Evolutionary conservation across 2,329 filamentous ascomycete genomes (phyloP), one percentile per base, ranked within the genome.

Genomic region (Curvularia lunata): DNA sequence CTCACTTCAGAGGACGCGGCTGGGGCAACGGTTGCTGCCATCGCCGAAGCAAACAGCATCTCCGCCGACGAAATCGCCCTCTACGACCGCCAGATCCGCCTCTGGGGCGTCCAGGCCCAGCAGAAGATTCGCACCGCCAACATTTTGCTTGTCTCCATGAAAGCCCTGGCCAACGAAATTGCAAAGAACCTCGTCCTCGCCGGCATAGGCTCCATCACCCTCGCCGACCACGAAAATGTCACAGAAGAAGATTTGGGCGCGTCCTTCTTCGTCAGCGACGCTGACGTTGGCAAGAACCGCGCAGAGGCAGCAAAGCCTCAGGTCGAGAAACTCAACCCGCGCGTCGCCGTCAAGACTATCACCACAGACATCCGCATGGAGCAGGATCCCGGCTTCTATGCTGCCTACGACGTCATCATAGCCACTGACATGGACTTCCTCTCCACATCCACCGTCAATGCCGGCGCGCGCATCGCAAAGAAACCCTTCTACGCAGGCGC

Each of bases 141-240:
- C 71, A 90, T 99, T 67, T 88, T 98, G 45, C 86, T 99, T 62
- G 89, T 99, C 66, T 92, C 88, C 28, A 87, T 97, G 76, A 91
- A 90, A 72, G 92, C 91, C 0, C 85, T 99, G 16, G 92, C 91
- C 56, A 96, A 94, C 74, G 95, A 99, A 79, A 90, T 98, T 53
- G 93, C 95, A 62, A 99, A 99, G 82, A 99, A 98, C 74, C 88
- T 99, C 21, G 94, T 97, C 18, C 86, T 99, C 2, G 93, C 95
- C 21, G 95, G 95, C 58, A 90, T 99, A 69, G 90, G 91, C 56
- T 94, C 92, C 30, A 83, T 99, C 60, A 98, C 94, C 16, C 87
- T 99, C 54, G 83, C 95, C 57, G 95, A 99, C 78, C 85, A 91
- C 69, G 87, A 89, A 53, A 62, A 80, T 9, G 90, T 97, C 54